Evolutionary conservation across 805 yeast species (phyloP), one percentile per base, ranked within the genome.

Genomic region (Limtongia smithiae): DNA sequence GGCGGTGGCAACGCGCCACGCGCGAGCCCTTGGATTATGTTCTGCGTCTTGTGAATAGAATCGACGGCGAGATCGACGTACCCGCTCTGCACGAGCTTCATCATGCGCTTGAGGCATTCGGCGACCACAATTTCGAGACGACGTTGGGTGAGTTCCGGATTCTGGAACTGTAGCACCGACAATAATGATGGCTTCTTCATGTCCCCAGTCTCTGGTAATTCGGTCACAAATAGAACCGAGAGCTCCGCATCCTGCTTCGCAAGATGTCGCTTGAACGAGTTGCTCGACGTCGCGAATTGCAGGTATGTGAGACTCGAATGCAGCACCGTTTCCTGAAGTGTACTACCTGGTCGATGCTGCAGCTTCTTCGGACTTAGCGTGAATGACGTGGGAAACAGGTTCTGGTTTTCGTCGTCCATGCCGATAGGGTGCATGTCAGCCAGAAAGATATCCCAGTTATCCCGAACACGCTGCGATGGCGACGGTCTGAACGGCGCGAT

Each of bases 121-220:
- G 54, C 47, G 7, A 44, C 38, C 38, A 52, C 22, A 8, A 52
- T 21, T 25, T 51, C 57, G 24, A 44, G 35, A 15, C 51, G 43
- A 5, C 57, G 57, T 24, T 42, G 51, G 7, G 44, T 36, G n/a
- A 52, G 34, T 14, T 17, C 32, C 22, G 44, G 38, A 35, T 51
- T 44, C 17, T 22, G 20, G 4, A 31, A 27, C 15, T 30, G 17
- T 30, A 18, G 41, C 4, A 20, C 9, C n/a, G 32, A 31, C 25
- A 20, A 3, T 14, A 3, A 20, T 18, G 40, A 40, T 9, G 8
- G 14, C 28, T 24, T 17, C n/a, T 25, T 27, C n/a, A 34, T 11
- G 20, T 40, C 5, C 17, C 9, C 21, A n/a, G 31, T 14, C 14
- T 12, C 18, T 11, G 37, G 37, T 12, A 20, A n/a, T n/a, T 17